Evolutionary conservation across 805 yeast genomes (phyloP), one percentile per base, ranked within the genome.

Genomic region (Lachancea nothofagi): DNA sequence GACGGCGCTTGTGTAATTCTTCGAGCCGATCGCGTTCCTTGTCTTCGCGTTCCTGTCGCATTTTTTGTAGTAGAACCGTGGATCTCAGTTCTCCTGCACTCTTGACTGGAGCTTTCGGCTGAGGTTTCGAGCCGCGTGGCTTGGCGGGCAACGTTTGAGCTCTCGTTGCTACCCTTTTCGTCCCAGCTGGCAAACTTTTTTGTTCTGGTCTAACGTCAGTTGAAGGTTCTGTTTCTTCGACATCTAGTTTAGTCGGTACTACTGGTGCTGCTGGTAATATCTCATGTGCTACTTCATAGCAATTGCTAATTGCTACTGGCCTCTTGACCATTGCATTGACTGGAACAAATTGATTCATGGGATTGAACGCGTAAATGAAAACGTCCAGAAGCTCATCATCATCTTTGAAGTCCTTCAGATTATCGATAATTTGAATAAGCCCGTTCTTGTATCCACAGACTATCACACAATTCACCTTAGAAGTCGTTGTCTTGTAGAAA

Each of bases 351-450:
- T 40, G 38, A 6, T 57, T 54, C 49, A 48, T 54, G 2, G 65
- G 62, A 35, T 53, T 57, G 41, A 60, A 57, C 4, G 59, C 65
- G 47, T 59, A 60, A 17, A 60, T 60, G 29, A 60, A 60, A 33
- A 56, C 55, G 42, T 60, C 65, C 1, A 42, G 25, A 2, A 60
- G 30, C 3, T 46, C 34, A 7, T 50, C 42, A n/a, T 43, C 41
- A 15, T 43, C 41, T 5, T 44, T 48, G 13, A 49, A 38, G 13
- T 44, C 35, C 20, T 35, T 38, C 21, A 54, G 32, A 39, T 57
- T 60, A 17, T 48, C 41, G 3, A 59, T 40, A 13, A 55, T 42
- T 30, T 47, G 50, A 3, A 59, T 42, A 1, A 41, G 36, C 10
- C 51, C 53, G 38, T 51, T 38, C 13, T 38, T 36, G 26, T 44